Conservation (phyloP, 495 filamentous ascomycete species). For the Podospora conica region DNA sequence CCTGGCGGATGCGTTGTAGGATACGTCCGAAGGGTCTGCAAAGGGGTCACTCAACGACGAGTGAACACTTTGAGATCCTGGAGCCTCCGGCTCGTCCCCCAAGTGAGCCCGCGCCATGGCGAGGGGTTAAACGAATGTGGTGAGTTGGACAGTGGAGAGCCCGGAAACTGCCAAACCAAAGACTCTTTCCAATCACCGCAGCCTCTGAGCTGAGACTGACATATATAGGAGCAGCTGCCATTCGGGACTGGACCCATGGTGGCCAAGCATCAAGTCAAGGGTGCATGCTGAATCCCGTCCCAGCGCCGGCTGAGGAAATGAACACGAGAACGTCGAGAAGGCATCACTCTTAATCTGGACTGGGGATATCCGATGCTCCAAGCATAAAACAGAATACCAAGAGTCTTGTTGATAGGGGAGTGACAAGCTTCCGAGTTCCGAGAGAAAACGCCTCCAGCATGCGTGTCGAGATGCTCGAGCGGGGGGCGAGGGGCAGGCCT, state of each 20-base stretch:
- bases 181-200: background rate
- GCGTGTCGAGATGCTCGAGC: background rate
- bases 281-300: background rate
- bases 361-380: slow-evolving; percentile 1
- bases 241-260: background rate
- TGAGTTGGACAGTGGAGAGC: background rate
- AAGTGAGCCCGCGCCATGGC: background rate
- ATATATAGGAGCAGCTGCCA: background rate
- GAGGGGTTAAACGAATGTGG: background rate
- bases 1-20: background rate
- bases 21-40: background rate
- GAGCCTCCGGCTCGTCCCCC: background rate
- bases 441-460: background rate
- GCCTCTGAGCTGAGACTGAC: background rate
- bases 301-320: background rate
- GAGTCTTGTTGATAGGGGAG: background rate
- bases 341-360: background rate
- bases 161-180: background rate
- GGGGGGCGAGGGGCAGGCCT: background rate
- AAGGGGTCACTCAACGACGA: background rate
- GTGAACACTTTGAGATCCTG: background rate
- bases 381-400: background rate
- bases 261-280: background rate
- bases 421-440: background rate
- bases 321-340: slow-evolving; percentile 2